Percentiles rank a stretch among this genome's conserved stretches.
Conservation (phyloP, 2,329 filamentous ascomycete genomes). For the Trichoderma sp. region DNA sequence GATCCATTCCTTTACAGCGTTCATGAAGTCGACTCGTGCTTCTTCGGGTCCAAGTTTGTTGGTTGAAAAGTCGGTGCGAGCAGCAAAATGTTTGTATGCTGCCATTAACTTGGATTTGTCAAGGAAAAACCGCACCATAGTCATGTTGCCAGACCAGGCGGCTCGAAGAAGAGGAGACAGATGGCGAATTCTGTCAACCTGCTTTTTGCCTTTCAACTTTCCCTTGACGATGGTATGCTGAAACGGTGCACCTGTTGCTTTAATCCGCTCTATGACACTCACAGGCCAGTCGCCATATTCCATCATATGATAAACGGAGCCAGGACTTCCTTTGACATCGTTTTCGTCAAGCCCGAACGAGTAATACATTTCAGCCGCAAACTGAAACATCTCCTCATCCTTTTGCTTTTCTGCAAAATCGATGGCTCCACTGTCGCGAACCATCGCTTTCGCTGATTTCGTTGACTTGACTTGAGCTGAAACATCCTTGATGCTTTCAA, state of each 20-base stretch:
- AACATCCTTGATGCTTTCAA: background rate
- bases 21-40: background rate
- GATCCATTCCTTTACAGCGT: background rate
- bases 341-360: background rate
- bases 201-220: background rate
- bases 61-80: background rate
- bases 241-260: constrained; percentile 12
- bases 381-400: background rate
- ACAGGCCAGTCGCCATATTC: constrained; percentile 10
- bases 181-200: background rate
- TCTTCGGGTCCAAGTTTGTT: background rate
- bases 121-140: constrained; percentile 4
- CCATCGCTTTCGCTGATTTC: background rate
- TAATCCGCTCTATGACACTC: background rate
- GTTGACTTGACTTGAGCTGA: constrained; percentile 1
- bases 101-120: background rate
- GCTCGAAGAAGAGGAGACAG: background rate
- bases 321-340: background rate
- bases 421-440: background rate
- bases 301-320: background rate
- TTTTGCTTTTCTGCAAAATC: background rate
- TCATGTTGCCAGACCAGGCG: constrained; percentile 7
- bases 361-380: background rate
- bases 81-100: constrained; percentile 9
- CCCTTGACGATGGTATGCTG: background rate